These are phyloP conservation scores for Candida easanensis DNA, from an alignment of 805 yeast genomes.

Conservation along the genomic window DNA sequence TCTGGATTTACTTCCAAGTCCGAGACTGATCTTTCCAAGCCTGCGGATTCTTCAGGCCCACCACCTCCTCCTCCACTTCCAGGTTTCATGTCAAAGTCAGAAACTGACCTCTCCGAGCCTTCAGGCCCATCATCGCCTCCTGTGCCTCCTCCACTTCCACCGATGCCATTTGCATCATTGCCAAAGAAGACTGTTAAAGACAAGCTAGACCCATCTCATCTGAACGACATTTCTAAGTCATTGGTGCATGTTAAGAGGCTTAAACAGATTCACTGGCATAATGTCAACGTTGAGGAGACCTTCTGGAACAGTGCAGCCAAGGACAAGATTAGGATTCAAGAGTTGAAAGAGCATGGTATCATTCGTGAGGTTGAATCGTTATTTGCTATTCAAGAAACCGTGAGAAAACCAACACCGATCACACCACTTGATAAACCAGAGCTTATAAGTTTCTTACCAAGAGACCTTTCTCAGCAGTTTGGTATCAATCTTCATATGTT, in stretches of 20 bases:
- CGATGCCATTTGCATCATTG: constrained; percentile 23
- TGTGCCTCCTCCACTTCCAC: constrained; percentile 20
- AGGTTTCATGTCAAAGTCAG: constrained; percentile 8
- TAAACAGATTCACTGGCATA: constrained; percentile 97
- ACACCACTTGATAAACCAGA: constrained; percentile 14
- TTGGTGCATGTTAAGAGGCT: constrained; percentile 48
- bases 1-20: constrained; percentile 1
- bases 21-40: neutral
- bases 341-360: constrained; percentile 72
- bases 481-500: constrained; percentile 89
- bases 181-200: constrained; percentile 2
- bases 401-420: constrained; percentile 32
- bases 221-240: constrained; percentile 9
- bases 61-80: constrained; percentile 11
- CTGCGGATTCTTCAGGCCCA: neutral
- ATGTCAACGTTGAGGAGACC: constrained; percentile 70
- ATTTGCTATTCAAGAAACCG: constrained; percentile 75
- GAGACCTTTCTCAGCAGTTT: constrained; percentile 91
- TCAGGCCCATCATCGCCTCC: constrained; percentile 19
- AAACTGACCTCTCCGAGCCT: neutral
- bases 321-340: constrained; percentile 54
- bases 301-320: constrained; percentile 73
- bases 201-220: constrained; percentile 2
- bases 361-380: constrained; percentile 80
- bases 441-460: constrained; percentile 63